Conservation (phyloP, 1,139 yeast genomes). For the Taiozyma sp. region DNA sequence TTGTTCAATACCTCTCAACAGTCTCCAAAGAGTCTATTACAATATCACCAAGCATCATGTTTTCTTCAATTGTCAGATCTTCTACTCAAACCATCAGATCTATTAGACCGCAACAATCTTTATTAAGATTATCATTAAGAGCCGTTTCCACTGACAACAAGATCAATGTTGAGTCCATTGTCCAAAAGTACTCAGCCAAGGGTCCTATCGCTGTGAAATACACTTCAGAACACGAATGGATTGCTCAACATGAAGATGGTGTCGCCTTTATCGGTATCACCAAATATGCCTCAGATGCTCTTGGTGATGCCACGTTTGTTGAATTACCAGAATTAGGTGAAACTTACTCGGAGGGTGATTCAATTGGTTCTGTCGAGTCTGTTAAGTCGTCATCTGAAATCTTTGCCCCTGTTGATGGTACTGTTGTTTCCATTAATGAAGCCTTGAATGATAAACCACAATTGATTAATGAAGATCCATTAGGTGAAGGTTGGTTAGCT, state of each 20-base stretch:
- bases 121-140: slow-evolving; percentile 13
- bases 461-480: slow-evolving; percentile 79
- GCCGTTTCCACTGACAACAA: slow-evolving; percentile 19
- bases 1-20: background rate
- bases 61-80: background rate
- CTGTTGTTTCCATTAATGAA: slow-evolving; percentile 65
- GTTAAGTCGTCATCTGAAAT: slow-evolving; percentile 94
- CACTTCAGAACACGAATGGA: slow-evolving; percentile 95
- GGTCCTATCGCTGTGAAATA: slow-evolving; percentile 37
- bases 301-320: slow-evolving; percentile 93
- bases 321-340: slow-evolving; percentile 82
- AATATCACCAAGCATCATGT: background rate
- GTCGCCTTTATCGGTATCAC: slow-evolving; percentile 86
- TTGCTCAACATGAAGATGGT: slow-evolving; percentile 79
- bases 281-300: slow-evolving; percentile 93
- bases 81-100: background rate
- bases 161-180: slow-evolving; percentile 20
- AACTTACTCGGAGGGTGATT: slow-evolving; percentile 64
- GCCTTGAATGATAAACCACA: slow-evolving; percentile 65
- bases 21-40: no score
- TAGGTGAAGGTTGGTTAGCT: slow-evolving; percentile 93
- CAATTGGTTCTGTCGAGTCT: slow-evolving; percentile 89
- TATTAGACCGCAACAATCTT: background rate
- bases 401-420: slow-evolving; percentile 83
- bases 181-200: slow-evolving; percentile 18